Percentiles rank a stretch among this genome's conserved stretches.
phyloP scores from a whole-genome alignment of 345 rosid genomes.

The Dipteronia dyeriana region DNA sequence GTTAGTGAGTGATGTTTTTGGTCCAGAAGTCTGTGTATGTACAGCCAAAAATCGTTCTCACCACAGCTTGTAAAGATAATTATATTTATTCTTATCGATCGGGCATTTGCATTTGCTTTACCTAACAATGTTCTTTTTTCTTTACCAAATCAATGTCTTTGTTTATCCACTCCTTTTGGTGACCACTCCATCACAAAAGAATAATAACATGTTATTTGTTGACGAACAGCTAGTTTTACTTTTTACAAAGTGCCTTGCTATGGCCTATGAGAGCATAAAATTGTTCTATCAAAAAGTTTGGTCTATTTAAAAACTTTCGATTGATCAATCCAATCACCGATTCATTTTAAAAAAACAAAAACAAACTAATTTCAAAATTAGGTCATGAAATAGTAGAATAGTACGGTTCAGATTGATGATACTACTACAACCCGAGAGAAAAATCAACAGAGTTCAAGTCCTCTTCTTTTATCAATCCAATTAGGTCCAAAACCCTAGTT shows the following conservation, averaged over 20 bases:
- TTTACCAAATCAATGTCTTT: background rate
- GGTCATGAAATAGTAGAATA: too few species aligned
- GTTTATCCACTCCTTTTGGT: background rate
- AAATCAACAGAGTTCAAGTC: too few species aligned
- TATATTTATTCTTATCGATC: background rate
- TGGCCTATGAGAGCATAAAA: background rate
- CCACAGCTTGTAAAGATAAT: slow-evolving; percentile 21
- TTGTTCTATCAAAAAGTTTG: background rate
- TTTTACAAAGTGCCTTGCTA: background rate
- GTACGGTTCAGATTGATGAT: too few species aligned
- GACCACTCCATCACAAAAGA: background rate
- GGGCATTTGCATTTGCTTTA: slow-evolving; percentile 4
- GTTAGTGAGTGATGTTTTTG: slow-evolving; percentile 7
- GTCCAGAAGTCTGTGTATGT: slow-evolving; percentile 4
- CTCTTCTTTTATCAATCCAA: too few species aligned
- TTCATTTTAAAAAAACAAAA: too few species aligned
- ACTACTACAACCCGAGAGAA: too few species aligned
- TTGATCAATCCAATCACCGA: too few species aligned
- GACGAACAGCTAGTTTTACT: background rate
- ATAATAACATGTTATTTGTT: background rate
- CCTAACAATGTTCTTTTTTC: background rate
- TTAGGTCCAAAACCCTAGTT: too few species aligned
- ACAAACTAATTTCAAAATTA: too few species aligned
- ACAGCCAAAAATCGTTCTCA: background rate
- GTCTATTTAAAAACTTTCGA: too few species aligned